Base-by-base conservation (phyloP, 495 filamentous ascomycete genomes). In the Penicillium verhagenii region DNA sequence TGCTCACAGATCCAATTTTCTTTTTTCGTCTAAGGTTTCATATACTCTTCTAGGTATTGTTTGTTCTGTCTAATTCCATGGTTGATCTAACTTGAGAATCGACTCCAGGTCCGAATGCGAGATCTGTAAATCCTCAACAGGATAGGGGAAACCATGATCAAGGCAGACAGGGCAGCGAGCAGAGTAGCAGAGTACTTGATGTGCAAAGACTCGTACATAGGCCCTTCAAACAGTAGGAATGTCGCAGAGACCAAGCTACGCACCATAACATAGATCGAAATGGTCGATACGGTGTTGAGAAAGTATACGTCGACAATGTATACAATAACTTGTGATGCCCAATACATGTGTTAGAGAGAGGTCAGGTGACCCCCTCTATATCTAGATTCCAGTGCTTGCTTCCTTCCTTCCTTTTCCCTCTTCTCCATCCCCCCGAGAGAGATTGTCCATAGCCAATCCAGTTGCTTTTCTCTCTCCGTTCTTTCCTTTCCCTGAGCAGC, bases 251-350 rank as follows among this genome's bases (percentile, higher is more conserved):
- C 82, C 47, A 79, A 66, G 19, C 75, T 80, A 13, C 86, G 65
- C 47, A 88, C 50, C 53, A 87, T 82, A 1, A 84, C 86, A 50
- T 86, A 87, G 14, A 84, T 84, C 4, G 79, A 80, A 8, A 86
- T 73, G 1, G 85, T 83, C 0, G 79, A 75, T 50, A 76, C 75
- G 5, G 73, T 71, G 44, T 77, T 67, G 54, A 74, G 49, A n/a
- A 69, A 50, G 54, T 86, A 87, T 31, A 72, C 70, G 56, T 86
- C 81, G 53, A 83, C 69, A 38, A 84, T 71, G 54, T 83, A 85
- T 20, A 77, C 83, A 33, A 68, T 59, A 9, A 68, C 52, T 47
- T 68, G 65, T 19, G 55, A 53, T 13, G 42, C 23, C 63, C 60
- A 63, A 48, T 66, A n/a, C n/a, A n/a, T n/a, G n/a, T n/a, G n/a